Evolutionary conservation across 2,329 filamentous ascomycete genomes (phyloP), one percentile per base, ranked within the genome.

Genomic region (Diaporthe aspalathi): DNA sequence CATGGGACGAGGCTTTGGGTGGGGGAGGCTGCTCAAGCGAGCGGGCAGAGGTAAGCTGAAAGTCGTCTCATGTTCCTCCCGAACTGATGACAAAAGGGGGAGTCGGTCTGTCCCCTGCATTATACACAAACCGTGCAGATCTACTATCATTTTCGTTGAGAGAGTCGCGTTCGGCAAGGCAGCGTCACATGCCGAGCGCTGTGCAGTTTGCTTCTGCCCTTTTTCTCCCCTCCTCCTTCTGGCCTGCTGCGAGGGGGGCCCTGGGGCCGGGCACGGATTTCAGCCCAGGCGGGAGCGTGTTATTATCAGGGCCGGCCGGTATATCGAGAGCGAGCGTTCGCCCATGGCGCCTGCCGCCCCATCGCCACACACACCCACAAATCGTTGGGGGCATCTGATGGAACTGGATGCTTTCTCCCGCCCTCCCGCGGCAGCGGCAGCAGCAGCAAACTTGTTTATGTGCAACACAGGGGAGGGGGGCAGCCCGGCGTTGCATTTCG

Each of bases 401-500:
- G 7, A 38, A 35, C 32, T 35, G 32, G 35, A 12, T 2, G 2
- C 11, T 12, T 38, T 38, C 35, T 38, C 35, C 9, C 9, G 5
- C 32, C 32, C 8, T 40, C 6, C 4, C 16, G n/a, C n/a, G n/a
- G n/a, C n/a, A n/a, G n/a, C n/a, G n/a, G n/a, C 5, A 22, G 54
- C 7, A 24, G 5, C 20, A 43, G 12, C 24, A 16, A 29, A 11
- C 14, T 32, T 52, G 50, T 32, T 62, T 47, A 29, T 49, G 43
- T 11, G 40, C 60, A 35, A 20, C 27, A n/a, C 29, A 65, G 45
- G 20, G 29, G 7, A 38, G 2, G 12, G 6, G n/a, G n/a, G n/a
- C n/a, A 65, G 14, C n/a, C 45, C 45, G 60, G 60, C 29, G 60
- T 65, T 65, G 45, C 45, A 65, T 50, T 50, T 65, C n/a, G 32